Conservation (phyloP, 192 early-diverging fungal species). For the Umbelopsis isabellina region DNA sequence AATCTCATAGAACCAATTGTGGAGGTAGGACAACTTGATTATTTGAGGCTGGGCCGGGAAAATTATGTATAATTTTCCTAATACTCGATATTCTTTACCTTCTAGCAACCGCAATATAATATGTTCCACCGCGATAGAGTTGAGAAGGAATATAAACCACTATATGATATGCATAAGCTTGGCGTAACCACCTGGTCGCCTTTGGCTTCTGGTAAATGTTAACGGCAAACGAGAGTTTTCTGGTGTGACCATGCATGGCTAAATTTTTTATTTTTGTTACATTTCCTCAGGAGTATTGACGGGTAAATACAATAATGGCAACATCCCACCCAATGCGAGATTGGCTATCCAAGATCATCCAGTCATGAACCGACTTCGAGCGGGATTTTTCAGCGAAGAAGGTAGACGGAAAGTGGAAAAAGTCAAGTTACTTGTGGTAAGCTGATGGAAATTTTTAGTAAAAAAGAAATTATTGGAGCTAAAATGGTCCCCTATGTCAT, state of each 20-base stretch:
- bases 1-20: conserved; percentile 71
- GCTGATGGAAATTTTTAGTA: conserved; percentile 10
- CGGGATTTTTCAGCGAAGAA: conserved; percentile 58
- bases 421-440: conserved; percentile 56
- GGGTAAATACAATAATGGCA: conserved; percentile 75
- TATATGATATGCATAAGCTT: conserved; percentile 69
- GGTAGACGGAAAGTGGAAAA: conserved; percentile 72
- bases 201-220: conserved; percentile 59
- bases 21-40: conserved; percentile 32
- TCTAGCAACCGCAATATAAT: conserved; percentile 83
- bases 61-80: not conserved
- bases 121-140: conserved; percentile 82
- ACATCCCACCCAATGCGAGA: conserved; percentile 68
- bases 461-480: too few relatives aligned
- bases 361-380: conserved; percentile 60
- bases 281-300: conserved; percentile 37
- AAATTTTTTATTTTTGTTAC: not conserved
- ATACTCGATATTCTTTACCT: not conserved
- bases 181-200: conserved; percentile 84
- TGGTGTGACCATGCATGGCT: conserved; percentile 27
- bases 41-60: not conserved
- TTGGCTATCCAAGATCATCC: conserved; percentile 63
- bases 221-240: not conserved
- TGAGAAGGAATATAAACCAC: conserved; percentile 70
- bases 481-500: conserved; percentile 18